Base-by-base conservation (phyloP, 148 eudicot species). In the Vaccinium myrtillus region DNA sequence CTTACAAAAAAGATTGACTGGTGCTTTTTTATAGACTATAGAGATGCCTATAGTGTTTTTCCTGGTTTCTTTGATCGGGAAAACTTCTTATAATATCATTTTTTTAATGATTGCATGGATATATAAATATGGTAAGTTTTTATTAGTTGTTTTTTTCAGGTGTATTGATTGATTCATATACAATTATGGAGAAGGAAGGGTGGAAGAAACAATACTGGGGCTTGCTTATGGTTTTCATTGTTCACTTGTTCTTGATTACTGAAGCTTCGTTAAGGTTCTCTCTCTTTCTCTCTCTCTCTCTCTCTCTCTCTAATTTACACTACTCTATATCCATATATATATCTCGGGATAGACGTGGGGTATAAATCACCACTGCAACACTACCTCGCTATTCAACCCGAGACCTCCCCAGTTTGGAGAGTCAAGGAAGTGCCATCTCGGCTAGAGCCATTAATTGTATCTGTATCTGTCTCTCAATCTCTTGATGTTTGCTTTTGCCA, bases 131-230 rank as follows among this genome's bases (percentile, higher is more conserved):
- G 73, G 39, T 67, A 67, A 67, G 36, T 67, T 23, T 19, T 23
- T 10, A 0, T 65, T 8, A 1, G 10, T 23, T 23, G 19, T 2
- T 2, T 78, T 53, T 53, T 53, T 36, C 63, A 53, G 46, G 81
- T 78, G 14, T 43, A 0, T 51, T 56, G 1, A 54, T 53, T 78
- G 6, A 78, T 78, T 78, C 39, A 3, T 43, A 54, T 39, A 54
- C 23, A 78, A 46, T 27, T 25, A 78, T 78, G 81, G 81, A 54
- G 81, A 78, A 78, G 81, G n/a, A 23, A 30, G 65, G 81, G 81
- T 55, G 81, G 81, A 55, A 55, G 81, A 78, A 3, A 16, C 59
- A 25, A 15, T 43, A 43, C 46, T 55, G 67, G 81, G 13, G 48
- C 55, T 55, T 55, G 81, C 1, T 55, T 27, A 23, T 78, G 61